phyloP scores from a whole-genome alignment of 1,284 basidiomycete genomes.

The Sporisorium sorghi region DNA sequence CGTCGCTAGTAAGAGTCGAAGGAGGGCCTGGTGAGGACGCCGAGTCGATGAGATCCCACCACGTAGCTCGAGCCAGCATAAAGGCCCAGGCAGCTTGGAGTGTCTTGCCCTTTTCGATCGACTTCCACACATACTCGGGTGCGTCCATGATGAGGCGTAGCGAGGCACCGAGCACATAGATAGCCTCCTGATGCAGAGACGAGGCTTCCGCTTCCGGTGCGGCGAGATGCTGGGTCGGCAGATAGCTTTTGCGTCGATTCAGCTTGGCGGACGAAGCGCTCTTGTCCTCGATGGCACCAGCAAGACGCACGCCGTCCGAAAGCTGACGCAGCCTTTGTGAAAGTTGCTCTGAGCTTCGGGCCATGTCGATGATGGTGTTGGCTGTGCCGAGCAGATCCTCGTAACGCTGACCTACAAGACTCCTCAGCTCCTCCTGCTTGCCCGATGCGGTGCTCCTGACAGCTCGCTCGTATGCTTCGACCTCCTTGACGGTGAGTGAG shows the following conservation, averaged over 20 bases:
- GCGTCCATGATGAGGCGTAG: slow-evolving; percentile 56
- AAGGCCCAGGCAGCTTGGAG: slow-evolving; percentile 55
- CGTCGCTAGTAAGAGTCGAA: slow-evolving; percentile 10
- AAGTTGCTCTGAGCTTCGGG: slow-evolving; percentile 44
- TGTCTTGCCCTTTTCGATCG: slow-evolving; percentile 56
- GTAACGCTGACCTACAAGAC: slow-evolving; percentile 59
- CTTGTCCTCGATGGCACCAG: slow-evolving; percentile 11
- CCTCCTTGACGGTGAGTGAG: slow-evolving; percentile 40
- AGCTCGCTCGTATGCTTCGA: slow-evolving; percentile 43
- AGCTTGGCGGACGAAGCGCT: slow-evolving; percentile 11
- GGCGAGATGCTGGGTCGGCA: slow-evolving; percentile 9
- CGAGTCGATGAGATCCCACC: slow-evolving; percentile 45
- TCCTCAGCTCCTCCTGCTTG: slow-evolving; percentile 51
- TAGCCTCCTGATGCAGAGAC: slow-evolving; percentile 33
- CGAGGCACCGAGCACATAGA: slow-evolving; percentile 51
- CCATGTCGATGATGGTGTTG: slow-evolving; percentile 61
- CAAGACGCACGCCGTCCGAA: slow-evolving; percentile 20
- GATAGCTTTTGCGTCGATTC: slow-evolving; percentile 28
- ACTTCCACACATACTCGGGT: slow-evolving; percentile 57
- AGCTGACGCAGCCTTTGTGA: slow-evolving; percentile 37
- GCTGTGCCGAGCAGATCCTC: slow-evolving; percentile 60
- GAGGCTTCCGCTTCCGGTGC: slow-evolving; percentile 6
- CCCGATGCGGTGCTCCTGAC: slow-evolving; percentile 32
- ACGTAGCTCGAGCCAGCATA: slow-evolving; percentile 45
- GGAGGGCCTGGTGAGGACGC: background rate